Evolutionary conservation across 1,284 basidiomycete species (phyloP).

Genomic region (Gymnopus androsaceus): DNA sequence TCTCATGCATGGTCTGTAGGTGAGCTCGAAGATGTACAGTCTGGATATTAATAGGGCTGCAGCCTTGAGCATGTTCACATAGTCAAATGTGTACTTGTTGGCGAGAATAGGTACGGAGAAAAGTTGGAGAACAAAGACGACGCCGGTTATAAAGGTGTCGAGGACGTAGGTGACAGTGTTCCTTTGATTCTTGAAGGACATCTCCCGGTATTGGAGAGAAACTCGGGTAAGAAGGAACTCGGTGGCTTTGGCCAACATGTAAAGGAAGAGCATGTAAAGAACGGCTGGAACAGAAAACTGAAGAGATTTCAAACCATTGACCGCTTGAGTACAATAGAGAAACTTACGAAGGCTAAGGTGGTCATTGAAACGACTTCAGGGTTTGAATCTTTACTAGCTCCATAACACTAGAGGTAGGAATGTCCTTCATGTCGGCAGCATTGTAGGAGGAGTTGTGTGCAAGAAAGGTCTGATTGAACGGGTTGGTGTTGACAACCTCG

Average conservation of each 20-base stretch:
- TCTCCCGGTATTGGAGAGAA: not conserved
- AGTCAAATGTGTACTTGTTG: slow-evolving; percentile 8
- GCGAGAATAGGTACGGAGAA: slow-evolving; percentile 1
- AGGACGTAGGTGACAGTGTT: slow-evolving; percentile 14
- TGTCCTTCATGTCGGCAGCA: not conserved
- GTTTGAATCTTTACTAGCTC: slow-evolving; percentile 12
- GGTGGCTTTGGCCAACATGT: slow-evolving; percentile 3
- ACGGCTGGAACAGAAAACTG: slow-evolving; percentile 9
- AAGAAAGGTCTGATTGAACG: slow-evolving; percentile 4
- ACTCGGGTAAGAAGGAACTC: slow-evolving; percentile 3
- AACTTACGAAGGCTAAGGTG: slow-evolving; percentile 11
- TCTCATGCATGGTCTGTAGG: slow-evolving; percentile 13
- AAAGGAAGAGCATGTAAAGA: slow-evolving; percentile 12
- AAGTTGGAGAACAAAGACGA: slow-evolving; percentile 11
- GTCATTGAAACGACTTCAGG: slow-evolving; percentile 6
- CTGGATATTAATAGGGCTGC: not conserved
- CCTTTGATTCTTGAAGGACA: slow-evolving; percentile 12
- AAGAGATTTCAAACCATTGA: not conserved
- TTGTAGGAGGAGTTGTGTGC: slow-evolving; percentile 5
- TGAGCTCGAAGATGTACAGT: slow-evolving; percentile 14
- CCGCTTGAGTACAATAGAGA: too few relatives aligned
- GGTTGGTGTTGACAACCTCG: not conserved
- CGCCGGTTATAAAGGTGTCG: slow-evolving; percentile 4
- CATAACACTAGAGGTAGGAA: not conserved
- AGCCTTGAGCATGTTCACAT: not conserved